Evolutionary conservation across 108 stramenopile species (phyloP).

Genomic region (Cyclotella choctawhatcheeana): DNA sequence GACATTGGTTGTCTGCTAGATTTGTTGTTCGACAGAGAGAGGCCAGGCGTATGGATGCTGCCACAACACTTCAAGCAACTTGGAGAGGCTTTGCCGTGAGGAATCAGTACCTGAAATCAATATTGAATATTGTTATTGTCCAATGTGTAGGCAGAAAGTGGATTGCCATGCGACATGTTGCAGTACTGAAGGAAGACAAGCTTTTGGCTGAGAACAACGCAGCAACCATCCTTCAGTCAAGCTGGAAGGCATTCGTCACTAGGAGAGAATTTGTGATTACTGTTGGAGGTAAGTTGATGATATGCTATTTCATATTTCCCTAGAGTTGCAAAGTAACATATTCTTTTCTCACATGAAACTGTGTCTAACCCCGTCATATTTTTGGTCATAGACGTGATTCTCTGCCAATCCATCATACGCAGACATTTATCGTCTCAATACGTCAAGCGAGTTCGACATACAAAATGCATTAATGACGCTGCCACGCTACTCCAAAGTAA

Average conservation of each 20-base stretch:
- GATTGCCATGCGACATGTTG: neutral
- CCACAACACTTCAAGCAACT: neutral
- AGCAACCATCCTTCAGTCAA: neutral
- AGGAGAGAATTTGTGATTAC: neutral
- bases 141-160: slow-evolving; percentile 12
- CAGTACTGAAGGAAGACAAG: neutral
- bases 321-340: neutral
- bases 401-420: slow-evolving; percentile 6
- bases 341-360: neutral
- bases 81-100: neutral
- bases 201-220: neutral
- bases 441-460: neutral
- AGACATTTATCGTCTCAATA: neutral
- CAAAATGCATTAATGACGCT: neutral
- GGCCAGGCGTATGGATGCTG: neutral
- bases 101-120: neutral
- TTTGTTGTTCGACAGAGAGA: neutral
- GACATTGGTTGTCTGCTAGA: neutral
- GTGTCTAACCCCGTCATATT: neutral
- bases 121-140: slow-evolving; percentile 12
- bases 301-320: neutral
- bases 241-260: neutral
- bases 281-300: neutral
- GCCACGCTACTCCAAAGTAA: neutral
- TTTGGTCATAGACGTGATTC: neutral